Base-by-base conservation (phyloP, 140 eudicot species). In the Bidens hawaiensis region DNA sequence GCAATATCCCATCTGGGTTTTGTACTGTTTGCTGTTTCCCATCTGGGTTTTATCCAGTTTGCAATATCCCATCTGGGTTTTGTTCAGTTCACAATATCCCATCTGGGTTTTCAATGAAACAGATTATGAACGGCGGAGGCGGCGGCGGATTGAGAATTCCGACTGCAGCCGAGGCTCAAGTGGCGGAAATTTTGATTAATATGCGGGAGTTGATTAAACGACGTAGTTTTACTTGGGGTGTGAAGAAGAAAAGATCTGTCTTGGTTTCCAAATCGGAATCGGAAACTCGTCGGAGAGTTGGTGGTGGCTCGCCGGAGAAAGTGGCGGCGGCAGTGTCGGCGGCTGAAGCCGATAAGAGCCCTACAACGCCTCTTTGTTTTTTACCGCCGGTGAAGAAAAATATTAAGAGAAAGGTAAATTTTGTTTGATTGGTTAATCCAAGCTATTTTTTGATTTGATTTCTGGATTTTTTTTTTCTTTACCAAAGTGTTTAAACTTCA, bases 341-440 rank as follows among this genome's bases (percentile, higher is more conserved):
- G 66, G 52, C 12, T 5, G 79, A 24, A 6, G 78, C 76, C 2
- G 66, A 66, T 40, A 55, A 76, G 11, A 86, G 90, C 26, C 95
- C 95, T 15, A 51, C 71, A 6, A 71, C 95, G 2, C 87, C 90
- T 21, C 81, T 83, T 1, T 56, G 75, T 53, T 86, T 75, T 61
- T 62, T 68, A 3, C 71, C 52, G 10, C 56, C 72, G 3, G 24
- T 26, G 13, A 65, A 63, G 65, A 77, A 43, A 30, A 42, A 4
- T 21, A 68, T 61, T 11, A 78, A 64, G 41, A 66, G 56, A 65
- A 82, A 71, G 83, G 95, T 86, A 77, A 4, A 10, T 10, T 3
- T 17, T 11, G 12, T 38, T 38, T 38, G 14, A 9, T 49, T 49
- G 55, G 18, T 19, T 69, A 21, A 69, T 45, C 19, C 9, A 14